Evolutionary conservation across 129 eudicot species (phyloP), one percentile per base, ranked within the genome.

Genomic region (Chrysanthemum seticuspe): DNA sequence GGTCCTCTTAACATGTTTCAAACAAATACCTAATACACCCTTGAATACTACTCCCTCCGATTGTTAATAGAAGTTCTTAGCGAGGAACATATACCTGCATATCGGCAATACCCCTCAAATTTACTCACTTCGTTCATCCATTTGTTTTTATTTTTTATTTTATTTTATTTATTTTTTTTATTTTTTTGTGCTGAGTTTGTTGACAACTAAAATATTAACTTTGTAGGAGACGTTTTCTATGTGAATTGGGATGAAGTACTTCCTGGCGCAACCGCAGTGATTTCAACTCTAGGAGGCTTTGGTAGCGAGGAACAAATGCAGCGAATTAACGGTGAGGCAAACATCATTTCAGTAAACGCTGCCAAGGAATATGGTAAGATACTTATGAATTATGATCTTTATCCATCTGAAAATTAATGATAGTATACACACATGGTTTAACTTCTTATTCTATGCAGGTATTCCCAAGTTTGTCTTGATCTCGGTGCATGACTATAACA

Each of bases 221-320:
- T 70, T 71, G 69, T 85, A 94, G 99, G 99, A 66, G 99, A 94
- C 78, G 99, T 94, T 50, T 94, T 94, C 76, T 94, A 94, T 75
- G 87, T 85, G 53, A 88, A 94, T 62, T 94, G 99, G 99, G 97
- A 94, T 78, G 99, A 94, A 83, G 92, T 94, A 59, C 94, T 94
- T 78, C 73, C 56, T 29, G 99, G 99, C 6, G 97, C 96, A 59
- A 90, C 99, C 9, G 96, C 99, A 68, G 99, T 94, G 23, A 89
- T 88, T 78, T 94, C 99, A 70, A 94, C 99, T 6, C 66, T 94
- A 10, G 99, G 99, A 76, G 99, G 99, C 63, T 94, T 94, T 77
- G 99, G 99, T 63, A 90, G 79, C 50, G 99, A 94, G 74, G 99
- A 94, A 80, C 99, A 94, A 70, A 94, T 94, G 99, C 90, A 86